Base-by-base conservation (phyloP, 805 yeast genomes). In the Scheffersomyces spartinae region DNA sequence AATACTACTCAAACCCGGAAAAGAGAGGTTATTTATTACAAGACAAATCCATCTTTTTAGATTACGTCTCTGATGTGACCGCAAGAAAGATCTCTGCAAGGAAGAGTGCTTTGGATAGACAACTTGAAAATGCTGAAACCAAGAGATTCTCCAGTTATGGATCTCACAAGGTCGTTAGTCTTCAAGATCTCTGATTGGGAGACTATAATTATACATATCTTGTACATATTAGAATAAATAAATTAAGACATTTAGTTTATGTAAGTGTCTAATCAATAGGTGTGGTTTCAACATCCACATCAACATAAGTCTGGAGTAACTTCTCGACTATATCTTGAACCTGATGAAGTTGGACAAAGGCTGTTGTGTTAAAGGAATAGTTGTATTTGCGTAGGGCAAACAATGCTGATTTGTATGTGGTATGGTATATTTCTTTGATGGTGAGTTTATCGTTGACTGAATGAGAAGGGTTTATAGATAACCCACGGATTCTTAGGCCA, bases 11-110 rank as follows among this genome's bases (percentile, higher is more conserved):
- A 25, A 67, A 73, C 46, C 65, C 68, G 2, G 73, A 62, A 18
- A 73, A 72, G 43, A 68, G 84, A 38, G 98, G 98, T 6, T 88
- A 83, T 46, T 54, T 85, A 33, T 52, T 55, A 40, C 41, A 57
- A 26, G 54, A 59, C 36, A 44, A 46, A 7, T 42, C 54, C n/a
- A 34, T 55, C 25, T 50, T 60, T 30, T 52, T 60, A 42, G 64
- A 60, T 35, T 49, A 46, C 31, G 34, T 57, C 34, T 42, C 46
- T 33, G 26, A 33, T 25, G 25, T 32, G 17, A 33, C 27, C 27
- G 24, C 30, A 9, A 42, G 26, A 15, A 43, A 36, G 28, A 38
- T 34, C 30, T 16, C 24, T 15, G 39, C 32, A 16, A 43, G 45
- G 30, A 42, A 43, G 34, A 42, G 45, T 23, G 47, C 51, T 18